phyloP scores from a whole-genome alignment of 768 basidiomycete species.

The Mycena maculata region DNA sequence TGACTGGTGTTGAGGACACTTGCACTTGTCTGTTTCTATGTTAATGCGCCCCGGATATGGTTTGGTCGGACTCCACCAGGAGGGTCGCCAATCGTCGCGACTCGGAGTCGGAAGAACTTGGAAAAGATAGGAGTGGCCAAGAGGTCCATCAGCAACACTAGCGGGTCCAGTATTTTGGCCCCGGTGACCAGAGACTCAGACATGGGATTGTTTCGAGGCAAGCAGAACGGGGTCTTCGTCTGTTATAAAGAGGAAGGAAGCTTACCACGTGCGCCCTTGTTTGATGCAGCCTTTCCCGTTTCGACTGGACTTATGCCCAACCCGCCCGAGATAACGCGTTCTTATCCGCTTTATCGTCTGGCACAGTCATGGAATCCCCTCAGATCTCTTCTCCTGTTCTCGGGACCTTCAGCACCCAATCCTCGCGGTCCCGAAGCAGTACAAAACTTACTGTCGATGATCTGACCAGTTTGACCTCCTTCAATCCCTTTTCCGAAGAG shows the following conservation, averaged over 20 bases:
- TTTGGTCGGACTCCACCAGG: conserved; percentile 4
- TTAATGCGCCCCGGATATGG: not conserved
- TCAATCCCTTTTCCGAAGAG: conserved; percentile 94
- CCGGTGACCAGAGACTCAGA: not conserved
- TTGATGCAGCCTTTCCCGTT: conserved; percentile 17
- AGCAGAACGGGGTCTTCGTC: not conserved
- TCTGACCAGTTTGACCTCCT: conserved; percentile 79
- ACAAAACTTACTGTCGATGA: conserved; percentile 69
- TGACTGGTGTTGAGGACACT: too few relatives aligned
- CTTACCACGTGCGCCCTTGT: not conserved
- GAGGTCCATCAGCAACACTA: not conserved
- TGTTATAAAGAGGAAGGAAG: not conserved
- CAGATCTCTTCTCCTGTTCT: conserved; percentile 49
- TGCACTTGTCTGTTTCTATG: too few relatives aligned
- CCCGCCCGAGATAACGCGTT: conserved; percentile 28
- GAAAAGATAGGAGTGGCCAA: not conserved
- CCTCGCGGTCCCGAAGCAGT: conserved; percentile 72
- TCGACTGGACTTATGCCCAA: not conserved
- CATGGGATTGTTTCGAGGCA: not conserved
- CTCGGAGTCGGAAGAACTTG: not conserved
- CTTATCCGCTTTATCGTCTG: conserved; percentile 29
- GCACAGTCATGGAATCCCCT: conserved; percentile 40
- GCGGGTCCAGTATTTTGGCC: not conserved
- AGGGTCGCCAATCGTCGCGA: not conserved
- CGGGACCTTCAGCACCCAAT: conserved; percentile 52